Percentiles rank a stretch among this genome's conserved stretches.
Evolutionary conservation across 2,329 filamentous ascomycete species (phyloP).

Genomic region (Graphilbum ipis-grandicollis): DNA sequence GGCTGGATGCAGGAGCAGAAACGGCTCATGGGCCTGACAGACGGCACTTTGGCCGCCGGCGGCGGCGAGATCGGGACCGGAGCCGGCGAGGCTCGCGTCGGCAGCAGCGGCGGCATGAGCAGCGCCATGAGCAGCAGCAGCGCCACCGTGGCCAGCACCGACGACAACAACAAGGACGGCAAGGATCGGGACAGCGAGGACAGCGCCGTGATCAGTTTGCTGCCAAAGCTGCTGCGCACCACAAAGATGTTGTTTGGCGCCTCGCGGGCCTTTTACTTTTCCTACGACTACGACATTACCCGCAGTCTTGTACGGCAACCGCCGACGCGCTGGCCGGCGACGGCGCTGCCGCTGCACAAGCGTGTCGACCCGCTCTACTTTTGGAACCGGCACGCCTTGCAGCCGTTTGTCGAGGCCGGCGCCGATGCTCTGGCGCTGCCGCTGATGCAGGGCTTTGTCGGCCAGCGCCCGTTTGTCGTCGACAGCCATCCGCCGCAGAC

Average conservation of each 20-base stretch:
- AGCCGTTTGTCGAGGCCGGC: slow-evolving; percentile 57
- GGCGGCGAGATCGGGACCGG: too few relatives aligned
- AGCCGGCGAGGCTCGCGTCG: too few relatives aligned
- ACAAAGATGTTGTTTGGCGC: slow-evolving; percentile 70
- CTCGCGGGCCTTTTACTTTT: slow-evolving; percentile 81
- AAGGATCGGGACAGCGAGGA: slow-evolving; percentile 6
- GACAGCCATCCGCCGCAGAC: slow-evolving; percentile 41
- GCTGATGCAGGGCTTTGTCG: slow-evolving; percentile 85
- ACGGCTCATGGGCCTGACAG: slow-evolving; percentile 50
- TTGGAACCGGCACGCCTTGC: slow-evolving; percentile 69
- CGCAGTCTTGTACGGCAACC: slow-evolving; percentile 32
- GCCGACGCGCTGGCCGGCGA: slow-evolving; percentile 14
- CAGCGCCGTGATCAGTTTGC: slow-evolving; percentile 33
- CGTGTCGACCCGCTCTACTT: slow-evolving; percentile 68
- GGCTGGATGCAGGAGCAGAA: slow-evolving; percentile 63
- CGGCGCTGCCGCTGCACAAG: slow-evolving; percentile 44
- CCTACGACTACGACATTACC: slow-evolving; percentile 87
- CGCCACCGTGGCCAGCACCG: slow-evolving; percentile 15
- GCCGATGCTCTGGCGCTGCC: slow-evolving; percentile 59
- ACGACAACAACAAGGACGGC: too few relatives aligned
- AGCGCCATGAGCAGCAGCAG: neutral
- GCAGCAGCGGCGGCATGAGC: slow-evolving; percentile 17
- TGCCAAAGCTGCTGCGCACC: slow-evolving; percentile 73
- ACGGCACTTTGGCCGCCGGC: slow-evolving; percentile 26
- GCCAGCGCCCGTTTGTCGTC: slow-evolving; percentile 65